Base-by-base conservation (phyloP, 2,329 filamentous ascomycete genomes). In the Sclerotinia glacialis region DNA sequence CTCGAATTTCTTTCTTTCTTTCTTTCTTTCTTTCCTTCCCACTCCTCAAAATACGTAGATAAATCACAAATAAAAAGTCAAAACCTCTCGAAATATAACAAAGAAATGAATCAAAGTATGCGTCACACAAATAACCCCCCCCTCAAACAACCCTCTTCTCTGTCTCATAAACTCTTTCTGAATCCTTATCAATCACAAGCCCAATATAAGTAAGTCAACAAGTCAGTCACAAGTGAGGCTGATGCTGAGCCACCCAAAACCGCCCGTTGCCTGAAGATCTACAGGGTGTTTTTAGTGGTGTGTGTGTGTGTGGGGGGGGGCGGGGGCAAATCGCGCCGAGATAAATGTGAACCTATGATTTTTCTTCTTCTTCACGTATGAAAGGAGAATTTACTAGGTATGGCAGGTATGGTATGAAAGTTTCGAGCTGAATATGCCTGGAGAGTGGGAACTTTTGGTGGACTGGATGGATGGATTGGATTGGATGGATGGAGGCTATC, bases 201-300 rank as follows among this genome's bases (percentile, higher is more conserved):
- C 16, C 37, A 52, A 49, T n/a, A 47, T 9, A n/a, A 9, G 44
- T n/a, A 5, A 34, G 44, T n/a, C 11, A 14, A 21, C 16, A 7
- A 16, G 23, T 50, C n/a, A 50, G 14, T 50, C 49, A 52, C 40
- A 31, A 44, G 21, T 34, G 58, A 34, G 58, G 58, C 58, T 61
- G 58, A 34, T 31, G 58, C 44, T 49, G 58, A 40, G 58, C 31
- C 44, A 23, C 44, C n/a, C n/a, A 46, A 49, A 26, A 40, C 37
- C 37, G 37, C 37, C 14, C 58, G 14, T 49, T 61, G 58, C 58
- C 46, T 61, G 58, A 61, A 37, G 44, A 50, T 50, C 11, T 40
- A 14, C 52, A 34, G 52, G 58, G 58, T 46, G 44, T 2, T 37
- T 40, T 16, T 40, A 40, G 21, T 7, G 11, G 11, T 21, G 18